Evolutionary conservation across 306 rosid species (phyloP), one percentile per base, ranked within the genome.

Genomic region (Acmispon strigosus): DNA sequence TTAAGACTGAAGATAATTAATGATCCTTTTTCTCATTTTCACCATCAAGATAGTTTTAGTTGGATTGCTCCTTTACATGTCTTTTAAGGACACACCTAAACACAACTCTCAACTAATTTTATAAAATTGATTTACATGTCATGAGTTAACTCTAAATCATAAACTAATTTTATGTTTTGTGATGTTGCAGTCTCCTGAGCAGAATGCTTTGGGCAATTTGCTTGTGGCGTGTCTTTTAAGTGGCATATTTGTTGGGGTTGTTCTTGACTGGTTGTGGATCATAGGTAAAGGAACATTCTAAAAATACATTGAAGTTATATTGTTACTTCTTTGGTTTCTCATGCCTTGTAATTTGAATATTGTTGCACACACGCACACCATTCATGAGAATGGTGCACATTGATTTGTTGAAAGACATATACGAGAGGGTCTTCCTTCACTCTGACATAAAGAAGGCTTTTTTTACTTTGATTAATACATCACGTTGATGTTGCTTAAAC

Each of bases 161-260:
- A 6, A 14, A 47, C 52, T 47, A 29, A 14, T 0, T 14, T 1
- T 15, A 65, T 62, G 12, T 15, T 61, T 27, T 48, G 16, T 22
- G 48, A 0, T 49, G 62, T 70, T 78, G 64, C 82, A 89, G 97
- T 89, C 92, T 65, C 97, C 97, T n/a, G 97, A 91, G 70, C 96
- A 91, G 72, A 91, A 91, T 80, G 97, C 92, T 1, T 69, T 91
- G 86, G 96, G 96, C 0, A 91, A 91, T 70, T 57, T 88, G 76
- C 92, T 91, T 59, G 90, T 84, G 55, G 42, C 87, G 75, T 86
- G 61, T 69, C 78, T 88, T 15, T 39, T 83, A 53, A 70, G 81
- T 0, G 97, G 96, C 74, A 70, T 91, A 36, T 85, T 70, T 75
- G 57, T 89, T 1, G 97, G 97, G 8, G 89, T 79, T 62, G 14